Base-by-base conservation (phyloP, 2,329 filamentous ascomycete genomes). In the Fusarium pseudograminearum region DNA sequence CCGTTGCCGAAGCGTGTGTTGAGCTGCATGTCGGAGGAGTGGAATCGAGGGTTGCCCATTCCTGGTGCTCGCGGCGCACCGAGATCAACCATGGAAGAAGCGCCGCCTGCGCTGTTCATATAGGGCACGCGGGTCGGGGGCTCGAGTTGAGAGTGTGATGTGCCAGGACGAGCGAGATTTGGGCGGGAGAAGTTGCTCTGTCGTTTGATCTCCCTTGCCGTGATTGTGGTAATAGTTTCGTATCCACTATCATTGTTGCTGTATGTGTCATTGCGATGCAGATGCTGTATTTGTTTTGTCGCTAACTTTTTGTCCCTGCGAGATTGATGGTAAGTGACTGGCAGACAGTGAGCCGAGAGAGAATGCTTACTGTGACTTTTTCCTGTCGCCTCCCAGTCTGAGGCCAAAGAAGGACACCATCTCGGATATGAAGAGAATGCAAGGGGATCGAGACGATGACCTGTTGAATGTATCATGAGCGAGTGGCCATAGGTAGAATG, bases 351-450 rank as follows among this genome's bases (percentile, higher is more conserved):
- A 36, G 11, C 10, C 11, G 20, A 45, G n/a, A 56, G 40, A 73
- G 57, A 28, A 36, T 18, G 59, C 77, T 73, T 76, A 82, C 85
- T 82, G 76, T n/a, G 79, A 84, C 82, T 86, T 87, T 77, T 88
- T 88, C 79, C 84, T 87, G 66, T 86, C 84, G 70, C 82, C 81
- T 51, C 85, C 84, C 63, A 88, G 80, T 75, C 84, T 87, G 74
- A 89, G 78, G 51, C 86, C 86, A 67, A 88, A 87, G 68, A 89
- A 86, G 4, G 87, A 87, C 24, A 88, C 86, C 87, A 89, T 88
- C 57, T 62, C 67, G 69, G 58, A 44, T 26, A 34, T 26, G 18
- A 5, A 24, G 33, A 53, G 61, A 53, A 47, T 53, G 41, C 18
- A 20, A 44, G 14, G 34, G 16, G 26, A 47, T 52, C 34, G 31